phyloP scores from a whole-genome alignment of 2,329 filamentous ascomycete genomes.

The Xylariaceae sp. region DNA sequence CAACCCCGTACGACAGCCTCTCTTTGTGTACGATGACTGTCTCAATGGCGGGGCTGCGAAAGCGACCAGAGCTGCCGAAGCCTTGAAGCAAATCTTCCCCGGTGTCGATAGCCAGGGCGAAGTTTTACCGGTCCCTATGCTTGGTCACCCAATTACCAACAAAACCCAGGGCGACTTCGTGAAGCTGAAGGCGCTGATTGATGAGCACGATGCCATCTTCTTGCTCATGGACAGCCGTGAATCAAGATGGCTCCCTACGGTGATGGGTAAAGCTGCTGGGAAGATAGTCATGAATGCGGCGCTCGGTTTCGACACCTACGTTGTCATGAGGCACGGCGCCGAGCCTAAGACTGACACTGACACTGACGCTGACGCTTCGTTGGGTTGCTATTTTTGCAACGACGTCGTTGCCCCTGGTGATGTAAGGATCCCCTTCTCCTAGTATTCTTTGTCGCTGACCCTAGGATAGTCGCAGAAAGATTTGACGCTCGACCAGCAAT shows the following conservation, averaged over 20 bases:
- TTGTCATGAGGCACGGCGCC: conserved; percentile 92
- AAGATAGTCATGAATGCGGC: conserved; percentile 98
- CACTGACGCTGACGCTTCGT: conserved; percentile 56
- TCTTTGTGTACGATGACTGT: conserved; percentile 89
- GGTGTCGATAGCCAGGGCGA: conserved; percentile 78
- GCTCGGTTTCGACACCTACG: conserved; percentile 91
- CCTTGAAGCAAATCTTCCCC: conserved; percentile 80
- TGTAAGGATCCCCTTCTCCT: conserved; percentile 48
- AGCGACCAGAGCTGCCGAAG: conserved; percentile 72
- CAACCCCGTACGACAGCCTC: conserved; percentile 89
- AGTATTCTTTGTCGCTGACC: conserved; percentile 21
- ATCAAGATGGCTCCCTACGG: conserved; percentile 88
- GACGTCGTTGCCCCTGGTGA: conserved; percentile 93
- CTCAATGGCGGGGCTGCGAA: conserved; percentile 78
- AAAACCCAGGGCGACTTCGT: conserved; percentile 70
- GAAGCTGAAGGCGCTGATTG: conserved; percentile 65
- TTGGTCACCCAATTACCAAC: conserved; percentile 80
- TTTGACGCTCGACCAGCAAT: conserved; percentile 94
- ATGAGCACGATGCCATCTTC: conserved; percentile 86
- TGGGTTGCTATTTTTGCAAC: conserved; percentile 98
- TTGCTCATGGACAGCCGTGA: conserved; percentile 96
- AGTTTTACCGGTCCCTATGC: conserved; percentile 86
- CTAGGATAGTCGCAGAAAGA: conserved; percentile 76
- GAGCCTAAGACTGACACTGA: conserved; percentile 51
- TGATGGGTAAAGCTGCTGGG: conserved; percentile 87